Conservation (phyloP, 371 early-diverging fungal genomes). For the Rhizopus microsporus region DNA sequence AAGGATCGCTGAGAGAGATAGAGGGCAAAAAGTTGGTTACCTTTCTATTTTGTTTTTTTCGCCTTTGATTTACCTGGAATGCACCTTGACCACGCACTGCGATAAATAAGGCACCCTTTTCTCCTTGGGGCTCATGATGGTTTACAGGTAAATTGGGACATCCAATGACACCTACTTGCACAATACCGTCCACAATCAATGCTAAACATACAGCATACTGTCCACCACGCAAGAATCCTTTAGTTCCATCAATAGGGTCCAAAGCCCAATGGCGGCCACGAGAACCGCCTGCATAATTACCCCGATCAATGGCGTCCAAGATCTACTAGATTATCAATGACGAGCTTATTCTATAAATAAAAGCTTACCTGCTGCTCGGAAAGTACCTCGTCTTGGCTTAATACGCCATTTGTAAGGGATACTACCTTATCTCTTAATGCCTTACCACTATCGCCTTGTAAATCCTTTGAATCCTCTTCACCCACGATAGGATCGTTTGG, state of each 20-base stretch:
- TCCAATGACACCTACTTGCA: conserved; percentile 90
- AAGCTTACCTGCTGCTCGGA: conserved; percentile 65
- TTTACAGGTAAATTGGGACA: conserved; percentile 91
- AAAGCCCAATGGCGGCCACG: conserved; percentile 92
- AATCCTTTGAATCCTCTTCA: conserved; percentile 90
- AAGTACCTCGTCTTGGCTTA: conserved; percentile 50
- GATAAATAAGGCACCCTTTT: conserved; percentile 77
- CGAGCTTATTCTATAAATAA: not conserved
- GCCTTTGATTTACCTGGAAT: too few relatives aligned
- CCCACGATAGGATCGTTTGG: conserved; percentile 91
- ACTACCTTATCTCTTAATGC: conserved; percentile 74
- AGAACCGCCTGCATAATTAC: conserved; percentile 80
- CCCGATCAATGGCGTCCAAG: conserved; percentile 86
- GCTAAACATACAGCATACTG: conserved; percentile 98
- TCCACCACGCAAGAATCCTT: conserved; percentile 95
- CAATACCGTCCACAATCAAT: conserved; percentile 85
- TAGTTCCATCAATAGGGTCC: conserved; percentile 95
- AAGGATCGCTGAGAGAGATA: conserved; percentile 59
- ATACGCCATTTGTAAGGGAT: conserved; percentile 76
- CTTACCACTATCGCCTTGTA: conserved; percentile 72
- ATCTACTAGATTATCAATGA: conserved; percentile 48
- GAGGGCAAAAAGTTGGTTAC: too few relatives aligned
- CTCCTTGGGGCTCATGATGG: conserved; percentile 60
- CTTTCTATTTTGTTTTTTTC: too few relatives aligned
- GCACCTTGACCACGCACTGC: conserved; percentile 87